Base-by-base conservation (phyloP, 2,329 filamentous ascomycete genomes). In the Colletotrichum eleusines region DNA sequence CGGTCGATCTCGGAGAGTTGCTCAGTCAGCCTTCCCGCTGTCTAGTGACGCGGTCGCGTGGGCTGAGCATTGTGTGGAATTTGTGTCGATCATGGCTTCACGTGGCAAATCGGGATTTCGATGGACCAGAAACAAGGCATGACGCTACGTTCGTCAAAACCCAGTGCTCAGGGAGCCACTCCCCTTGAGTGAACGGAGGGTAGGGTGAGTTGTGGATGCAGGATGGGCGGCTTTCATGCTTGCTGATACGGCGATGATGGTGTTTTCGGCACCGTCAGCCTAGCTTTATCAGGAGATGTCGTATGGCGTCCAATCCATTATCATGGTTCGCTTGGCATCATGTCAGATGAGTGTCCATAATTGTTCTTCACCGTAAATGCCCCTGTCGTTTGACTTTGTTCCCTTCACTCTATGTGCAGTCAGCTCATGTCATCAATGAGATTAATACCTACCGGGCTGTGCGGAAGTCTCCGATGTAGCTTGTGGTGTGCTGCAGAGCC, bases 1-100 rank as follows among this genome's bases (percentile, higher is more conserved):
- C 53, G 53, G 53, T 55, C n/a, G 53, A 38, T 23, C 33, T 26
- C n/a, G 20, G 31, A 35, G n/a, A 26, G 58, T 23, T 38, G 58
- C 58, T 61, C 58, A 61, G 58, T 61, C 58, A 61, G 44, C 58
- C 58, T 8, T 35, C 44, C 42, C 58, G 31, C n/a, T 20, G 18
- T 26, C 20, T 31, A 23, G 44, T 38, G 58, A 38, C 31, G n/a
- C 28, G 28, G 44, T 26, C 58, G 42, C 20, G 58, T n/a, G 58
- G 44, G 31, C 44, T 48, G 44, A 50, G 58, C 16, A 38, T 46
- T 38, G 28, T 31, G 31, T 38, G n/a, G 20, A 18, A 20, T 28
- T 9, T 8, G 31, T 4, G 31, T 6, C n/a, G 31, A 61, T 50
- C 58, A 38, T 44, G 58, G 23, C n/a, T 60, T 50, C 31, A 28